phyloP scores from a whole-genome alignment of 352 stramenopile species.

The Phytopythium ostracodes region DNA sequence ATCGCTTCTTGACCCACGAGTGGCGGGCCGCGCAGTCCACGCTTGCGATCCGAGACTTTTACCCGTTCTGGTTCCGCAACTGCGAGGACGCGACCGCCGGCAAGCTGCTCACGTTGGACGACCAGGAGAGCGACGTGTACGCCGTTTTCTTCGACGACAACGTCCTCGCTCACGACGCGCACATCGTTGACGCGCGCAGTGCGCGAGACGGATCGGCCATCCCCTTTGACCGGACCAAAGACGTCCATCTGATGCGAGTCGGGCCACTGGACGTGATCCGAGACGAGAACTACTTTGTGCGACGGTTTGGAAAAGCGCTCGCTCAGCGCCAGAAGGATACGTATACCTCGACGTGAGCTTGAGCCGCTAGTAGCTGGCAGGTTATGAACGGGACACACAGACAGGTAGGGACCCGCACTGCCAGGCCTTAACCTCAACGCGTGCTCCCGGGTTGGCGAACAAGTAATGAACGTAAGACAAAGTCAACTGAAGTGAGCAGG shows the following conservation, averaged over 20 bases:
- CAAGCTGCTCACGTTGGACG: conserved; percentile 56
- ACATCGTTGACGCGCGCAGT: conserved; percentile 64
- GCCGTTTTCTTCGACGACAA: conserved; percentile 84
- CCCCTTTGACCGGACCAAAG: conserved; percentile 30
- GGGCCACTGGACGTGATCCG: conserved; percentile 63
- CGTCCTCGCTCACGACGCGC: conserved; percentile 54
- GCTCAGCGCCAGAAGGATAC: not conserved
- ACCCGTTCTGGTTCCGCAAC: conserved; percentile 66
- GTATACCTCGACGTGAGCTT: not conserved
- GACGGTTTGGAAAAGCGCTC: conserved; percentile 22
- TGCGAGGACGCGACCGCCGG: conserved; percentile 40
- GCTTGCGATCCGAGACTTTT: conserved; percentile 73
- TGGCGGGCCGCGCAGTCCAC: conserved; percentile 53
- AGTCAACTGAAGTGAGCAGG: too few species aligned
- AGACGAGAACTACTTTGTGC: conserved; percentile 47
- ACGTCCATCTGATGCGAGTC: conserved; percentile 56
- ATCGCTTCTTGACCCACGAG: conserved; percentile 38
- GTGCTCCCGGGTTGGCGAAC: too few species aligned
- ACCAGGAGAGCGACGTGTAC: conserved; percentile 28
- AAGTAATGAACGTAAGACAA: too few species aligned
- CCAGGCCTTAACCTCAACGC: too few species aligned
- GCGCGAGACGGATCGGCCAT: conserved; percentile 23
- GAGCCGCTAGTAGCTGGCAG: too few species aligned
- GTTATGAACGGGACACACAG: too few species aligned
- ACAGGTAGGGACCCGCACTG: too few species aligned